phyloP scores from a whole-genome alignment of 2,329 filamentous ascomycete genomes.

The Sporothrix phasma region DNA sequence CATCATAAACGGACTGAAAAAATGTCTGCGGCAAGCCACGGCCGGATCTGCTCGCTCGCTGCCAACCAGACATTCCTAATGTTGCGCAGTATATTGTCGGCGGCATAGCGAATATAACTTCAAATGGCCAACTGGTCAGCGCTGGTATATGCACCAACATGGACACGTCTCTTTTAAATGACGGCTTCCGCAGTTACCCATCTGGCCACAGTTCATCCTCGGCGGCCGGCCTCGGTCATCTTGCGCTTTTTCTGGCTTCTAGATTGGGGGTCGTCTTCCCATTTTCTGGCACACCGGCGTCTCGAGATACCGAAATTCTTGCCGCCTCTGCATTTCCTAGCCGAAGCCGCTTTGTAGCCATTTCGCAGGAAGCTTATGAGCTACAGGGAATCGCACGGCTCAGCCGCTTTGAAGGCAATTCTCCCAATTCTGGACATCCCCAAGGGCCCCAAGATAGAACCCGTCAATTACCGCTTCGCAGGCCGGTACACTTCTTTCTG shows the following conservation, averaged over 20 bases:
- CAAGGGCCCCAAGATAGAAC: not conserved
- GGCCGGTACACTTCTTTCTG: slow-evolving; percentile 34
- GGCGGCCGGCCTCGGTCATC: slow-evolving; percentile 72
- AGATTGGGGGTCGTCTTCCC: slow-evolving; percentile 69
- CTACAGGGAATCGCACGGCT: slow-evolving; percentile 21
- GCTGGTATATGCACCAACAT: slow-evolving; percentile 63
- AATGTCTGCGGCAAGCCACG: slow-evolving; percentile 73
- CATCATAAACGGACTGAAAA: slow-evolving; percentile 79
- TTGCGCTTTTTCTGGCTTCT: slow-evolving; percentile 77
- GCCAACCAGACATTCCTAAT: slow-evolving; percentile 61
- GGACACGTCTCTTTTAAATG: slow-evolving; percentile 52
- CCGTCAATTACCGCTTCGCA: not conserved
- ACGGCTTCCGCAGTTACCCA: slow-evolving; percentile 79
- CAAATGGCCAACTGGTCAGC: slow-evolving; percentile 60
- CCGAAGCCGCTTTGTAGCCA: slow-evolving; percentile 37
- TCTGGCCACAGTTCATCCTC: slow-evolving; percentile 67
- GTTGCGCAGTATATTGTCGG: slow-evolving; percentile 53
- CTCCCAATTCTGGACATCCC: slow-evolving; percentile 16
- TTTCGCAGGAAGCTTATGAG: slow-evolving; percentile 25
- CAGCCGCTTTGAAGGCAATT: slow-evolving; percentile 21
- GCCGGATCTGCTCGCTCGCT: slow-evolving; percentile 54
- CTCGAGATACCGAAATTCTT: slow-evolving; percentile 37
- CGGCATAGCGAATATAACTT: slow-evolving; percentile 42
- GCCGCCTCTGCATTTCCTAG: slow-evolving; percentile 69
- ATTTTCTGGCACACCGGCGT: slow-evolving; percentile 46